Evolutionary conservation across 768 basidiomycete genomes (phyloP).

Genomic region (Suillus luteus): DNA sequence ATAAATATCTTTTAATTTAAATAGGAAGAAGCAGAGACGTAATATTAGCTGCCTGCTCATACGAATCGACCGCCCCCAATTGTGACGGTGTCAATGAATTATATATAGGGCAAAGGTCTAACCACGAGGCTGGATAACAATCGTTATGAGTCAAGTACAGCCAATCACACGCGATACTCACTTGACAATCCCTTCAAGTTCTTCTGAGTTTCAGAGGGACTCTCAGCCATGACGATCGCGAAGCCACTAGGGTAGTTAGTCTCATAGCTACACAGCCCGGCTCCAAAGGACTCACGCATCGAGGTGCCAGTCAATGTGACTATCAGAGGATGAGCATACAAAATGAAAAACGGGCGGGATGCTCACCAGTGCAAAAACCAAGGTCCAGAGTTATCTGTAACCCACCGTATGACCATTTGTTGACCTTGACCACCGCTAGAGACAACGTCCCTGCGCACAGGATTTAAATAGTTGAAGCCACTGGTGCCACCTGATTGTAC

Average conservation of each 20-base stretch:
- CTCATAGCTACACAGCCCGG: not conserved
- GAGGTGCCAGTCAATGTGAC: conserved; percentile 36
- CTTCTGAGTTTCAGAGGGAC: conserved; percentile 19
- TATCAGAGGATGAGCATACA: conserved; percentile 13
- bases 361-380: conserved; percentile 49
- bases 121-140: conserved; percentile 23
- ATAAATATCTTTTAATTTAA: conserved; percentile 7
- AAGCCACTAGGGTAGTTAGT: conserved; percentile 25
- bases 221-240: conserved; percentile 28
- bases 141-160: not conserved
- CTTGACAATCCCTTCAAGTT: conserved; percentile 22
- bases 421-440: conserved; percentile 34
- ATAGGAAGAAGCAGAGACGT: conserved; percentile 19
- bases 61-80: conserved; percentile 23
- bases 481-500: conserved; percentile 32
- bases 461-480: conserved; percentile 37
- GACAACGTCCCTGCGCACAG: conserved; percentile 36
- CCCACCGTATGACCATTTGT: conserved; percentile 54
- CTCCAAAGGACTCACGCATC: conserved; percentile 20
- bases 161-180: conserved; percentile 3
- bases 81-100: conserved; percentile 24
- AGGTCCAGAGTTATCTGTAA: conserved; percentile 64
- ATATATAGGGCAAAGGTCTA: conserved; percentile 25
- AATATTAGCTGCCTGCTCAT: conserved; percentile 24
- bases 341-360: not conserved